A percentile compares a stretch with the other conserved stretches of the same genome.
phyloP scores from a whole-genome alignment of 2,329 filamentous ascomycete species.

The Gliomastix tumulicola region DNA sequence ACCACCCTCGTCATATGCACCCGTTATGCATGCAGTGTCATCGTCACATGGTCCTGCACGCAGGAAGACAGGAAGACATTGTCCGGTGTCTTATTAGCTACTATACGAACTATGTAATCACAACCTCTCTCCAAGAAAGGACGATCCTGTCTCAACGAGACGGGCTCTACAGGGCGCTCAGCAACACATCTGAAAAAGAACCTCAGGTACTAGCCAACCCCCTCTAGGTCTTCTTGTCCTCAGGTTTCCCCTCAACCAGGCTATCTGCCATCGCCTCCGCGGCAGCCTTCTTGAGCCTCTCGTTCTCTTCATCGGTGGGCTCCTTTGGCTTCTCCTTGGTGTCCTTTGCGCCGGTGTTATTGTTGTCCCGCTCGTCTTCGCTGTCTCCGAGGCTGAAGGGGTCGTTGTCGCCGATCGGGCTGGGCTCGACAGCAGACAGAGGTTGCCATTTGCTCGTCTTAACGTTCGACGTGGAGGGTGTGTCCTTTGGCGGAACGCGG shows the following conservation, averaged over 20 bases:
- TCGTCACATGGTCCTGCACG: too few relatives aligned
- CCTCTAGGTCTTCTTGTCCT: too few relatives aligned
- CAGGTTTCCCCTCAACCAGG: constrained; percentile 41
- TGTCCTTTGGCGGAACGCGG: constrained; percentile 45
- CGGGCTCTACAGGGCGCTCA: too few relatives aligned
- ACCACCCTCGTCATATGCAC: too few relatives aligned
- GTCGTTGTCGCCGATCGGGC: constrained; percentile 82
- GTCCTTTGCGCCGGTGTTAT: constrained; percentile 7
- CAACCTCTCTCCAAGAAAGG: too few relatives aligned
- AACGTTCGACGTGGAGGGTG: constrained; percentile 28
- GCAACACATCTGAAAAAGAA: too few relatives aligned
- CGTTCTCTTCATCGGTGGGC: constrained; percentile 48
- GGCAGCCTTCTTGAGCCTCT: constrained; percentile 59
- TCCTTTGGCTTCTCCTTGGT: constrained; percentile 46
- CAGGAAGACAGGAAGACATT: too few relatives aligned
- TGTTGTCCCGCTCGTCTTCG: constrained; percentile 80
- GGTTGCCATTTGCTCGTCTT: constrained; percentile 97
- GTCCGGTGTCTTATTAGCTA: too few relatives aligned
- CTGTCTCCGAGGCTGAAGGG: constrained; percentile 95
- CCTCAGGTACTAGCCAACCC: too few relatives aligned
- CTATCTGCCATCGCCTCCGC: constrained; percentile 53
- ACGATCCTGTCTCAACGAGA: too few relatives aligned
- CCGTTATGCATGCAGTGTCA: too few relatives aligned
- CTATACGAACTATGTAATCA: too few relatives aligned
- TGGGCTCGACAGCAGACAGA: constrained; percentile 72